Evolutionary conservation across 2,329 filamentous ascomycete genomes (phyloP).

Genomic region (Clarireedia paspali): DNA sequence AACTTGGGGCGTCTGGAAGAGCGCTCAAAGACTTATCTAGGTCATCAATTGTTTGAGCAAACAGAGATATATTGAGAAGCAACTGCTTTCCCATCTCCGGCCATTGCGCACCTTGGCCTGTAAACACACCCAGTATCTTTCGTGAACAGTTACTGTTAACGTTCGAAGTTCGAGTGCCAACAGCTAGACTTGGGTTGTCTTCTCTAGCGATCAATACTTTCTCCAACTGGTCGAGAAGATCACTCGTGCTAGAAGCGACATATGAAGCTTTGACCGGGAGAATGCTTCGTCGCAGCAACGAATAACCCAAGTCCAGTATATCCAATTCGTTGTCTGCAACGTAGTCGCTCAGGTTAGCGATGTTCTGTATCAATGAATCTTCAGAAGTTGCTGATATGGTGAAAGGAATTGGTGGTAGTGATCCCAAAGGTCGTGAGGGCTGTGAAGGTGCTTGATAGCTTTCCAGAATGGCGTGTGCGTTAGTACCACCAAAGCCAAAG

Average conservation of each 20-base stretch:
- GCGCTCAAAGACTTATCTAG: constrained; percentile 21
- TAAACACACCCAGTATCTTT: constrained; percentile 14
- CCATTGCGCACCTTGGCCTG: constrained; percentile 21
- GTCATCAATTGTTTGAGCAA: constrained; percentile 4
- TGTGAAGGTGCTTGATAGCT: constrained; percentile 16
- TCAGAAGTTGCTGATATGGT: constrained; percentile 16
- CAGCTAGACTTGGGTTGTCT: not conserved
- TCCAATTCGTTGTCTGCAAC: not conserved
- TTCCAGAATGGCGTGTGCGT: constrained; percentile 38
- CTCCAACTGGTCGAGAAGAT: constrained; percentile 7
- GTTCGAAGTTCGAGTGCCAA: not conserved
- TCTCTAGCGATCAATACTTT: not conserved
- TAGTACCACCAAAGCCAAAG: constrained; percentile 42
- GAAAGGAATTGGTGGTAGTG: constrained; percentile 8
- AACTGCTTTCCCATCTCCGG: constrained; percentile 12
- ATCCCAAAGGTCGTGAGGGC: constrained; percentile 17
- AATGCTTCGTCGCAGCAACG: constrained; percentile 4
- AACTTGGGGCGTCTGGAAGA: constrained; percentile 18
- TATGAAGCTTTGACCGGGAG: constrained; percentile 11
- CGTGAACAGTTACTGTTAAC: not conserved
- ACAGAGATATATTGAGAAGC: constrained; percentile 5
- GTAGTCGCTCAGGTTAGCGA: not conserved
- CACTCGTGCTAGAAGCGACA: constrained; percentile 3
- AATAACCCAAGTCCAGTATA: constrained; percentile 7
- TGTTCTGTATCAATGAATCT: constrained; percentile 5